Evolutionary conservation across 495 filamentous ascomycete genomes (phyloP).

Genomic region (Pyrenopolyporus hunteri): DNA sequence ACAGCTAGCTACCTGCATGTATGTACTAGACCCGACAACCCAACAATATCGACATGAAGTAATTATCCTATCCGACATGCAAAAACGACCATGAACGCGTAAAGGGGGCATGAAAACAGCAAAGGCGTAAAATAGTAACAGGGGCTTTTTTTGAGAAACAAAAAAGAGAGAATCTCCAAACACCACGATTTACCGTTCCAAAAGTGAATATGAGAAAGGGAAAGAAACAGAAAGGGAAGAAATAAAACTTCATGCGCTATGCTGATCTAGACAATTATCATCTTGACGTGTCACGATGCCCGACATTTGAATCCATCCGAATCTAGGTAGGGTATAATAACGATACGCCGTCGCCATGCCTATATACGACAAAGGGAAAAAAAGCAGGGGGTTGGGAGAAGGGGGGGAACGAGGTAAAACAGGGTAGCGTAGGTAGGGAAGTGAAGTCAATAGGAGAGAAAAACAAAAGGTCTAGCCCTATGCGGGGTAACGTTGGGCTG

Average conservation of each 20-base stretch:
- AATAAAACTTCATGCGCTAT: constrained; percentile 28
- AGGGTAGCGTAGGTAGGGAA: not conserved
- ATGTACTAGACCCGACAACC: constrained; percentile 5
- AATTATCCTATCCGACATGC: constrained; percentile 6
- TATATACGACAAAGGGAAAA: constrained; percentile 34
- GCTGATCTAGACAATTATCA: constrained; percentile 25
- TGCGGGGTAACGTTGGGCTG: constrained; percentile 36
- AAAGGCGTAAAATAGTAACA: not conserved
- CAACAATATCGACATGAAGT: not conserved
- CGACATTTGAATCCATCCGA: constrained; percentile 18
- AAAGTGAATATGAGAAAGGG: not conserved
- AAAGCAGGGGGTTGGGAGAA: too few relatives aligned
- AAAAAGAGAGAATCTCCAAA: constrained; percentile 13
- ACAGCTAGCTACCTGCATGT: not conserved
- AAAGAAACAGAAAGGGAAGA: not conserved
- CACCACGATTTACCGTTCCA: constrained; percentile 16
- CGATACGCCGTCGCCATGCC: constrained; percentile 39
- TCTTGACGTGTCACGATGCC: constrained; percentile 27
- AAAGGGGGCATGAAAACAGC: constrained; percentile 9
- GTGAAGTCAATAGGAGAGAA: not conserved
- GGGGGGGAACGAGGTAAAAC: not conserved
- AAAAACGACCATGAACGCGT: constrained; percentile 14
- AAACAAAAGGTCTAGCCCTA: constrained; percentile 25
- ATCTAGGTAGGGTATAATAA: constrained; percentile 32
- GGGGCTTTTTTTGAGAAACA: not conserved